Conservation (phyloP, 495 filamentous ascomycete genomes). For the Aspergillus bridgeri region DNA sequence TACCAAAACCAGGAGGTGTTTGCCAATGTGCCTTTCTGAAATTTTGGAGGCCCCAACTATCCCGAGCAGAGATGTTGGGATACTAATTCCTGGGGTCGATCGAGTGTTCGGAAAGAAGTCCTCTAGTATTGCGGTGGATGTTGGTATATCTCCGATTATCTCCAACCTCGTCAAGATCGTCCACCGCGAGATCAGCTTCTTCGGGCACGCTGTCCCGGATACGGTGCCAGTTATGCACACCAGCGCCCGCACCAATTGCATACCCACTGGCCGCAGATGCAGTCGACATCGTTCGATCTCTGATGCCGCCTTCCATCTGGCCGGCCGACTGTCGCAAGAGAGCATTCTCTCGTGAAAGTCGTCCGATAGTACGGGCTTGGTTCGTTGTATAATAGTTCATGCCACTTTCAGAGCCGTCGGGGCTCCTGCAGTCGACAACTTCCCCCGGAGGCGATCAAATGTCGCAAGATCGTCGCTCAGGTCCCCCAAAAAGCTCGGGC, state of each 20-base stretch:
- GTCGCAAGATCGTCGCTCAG: conserved; percentile 66
- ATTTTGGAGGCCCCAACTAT: conserved; percentile 73
- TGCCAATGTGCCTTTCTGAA: conserved; percentile 86
- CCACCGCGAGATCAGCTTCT: conserved; percentile 66
- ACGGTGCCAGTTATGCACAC: conserved; percentile 55
- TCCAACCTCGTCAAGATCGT: conserved; percentile 64
- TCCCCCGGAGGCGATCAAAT: conserved; percentile 74
- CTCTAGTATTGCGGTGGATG: conserved; percentile 42
- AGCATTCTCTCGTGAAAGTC: conserved; percentile 69
- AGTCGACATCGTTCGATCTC: conserved; percentile 59
- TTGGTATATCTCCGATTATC: conserved; percentile 50
- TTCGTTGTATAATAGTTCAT: conserved; percentile 50
- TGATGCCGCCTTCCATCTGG: conserved; percentile 59
- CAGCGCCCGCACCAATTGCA: conserved; percentile 40
- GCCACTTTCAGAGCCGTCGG: conserved; percentile 60
- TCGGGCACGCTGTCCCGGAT: conserved; percentile 64
- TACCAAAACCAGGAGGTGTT: conserved; percentile 75
- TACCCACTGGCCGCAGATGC: conserved; percentile 39
- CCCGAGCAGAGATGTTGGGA: conserved; percentile 52
- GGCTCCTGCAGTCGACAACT: conserved; percentile 69
- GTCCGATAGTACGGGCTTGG: conserved; percentile 67
- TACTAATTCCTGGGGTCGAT: conserved; percentile 51
- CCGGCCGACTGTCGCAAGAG: conserved; percentile 59
- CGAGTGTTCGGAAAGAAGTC: conserved; percentile 63
- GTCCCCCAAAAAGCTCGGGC: conserved; percentile 81